phyloP scores from a whole-genome alignment of 2,329 filamentous ascomycete genomes.

The Microthyrium microscopicum region DNA sequence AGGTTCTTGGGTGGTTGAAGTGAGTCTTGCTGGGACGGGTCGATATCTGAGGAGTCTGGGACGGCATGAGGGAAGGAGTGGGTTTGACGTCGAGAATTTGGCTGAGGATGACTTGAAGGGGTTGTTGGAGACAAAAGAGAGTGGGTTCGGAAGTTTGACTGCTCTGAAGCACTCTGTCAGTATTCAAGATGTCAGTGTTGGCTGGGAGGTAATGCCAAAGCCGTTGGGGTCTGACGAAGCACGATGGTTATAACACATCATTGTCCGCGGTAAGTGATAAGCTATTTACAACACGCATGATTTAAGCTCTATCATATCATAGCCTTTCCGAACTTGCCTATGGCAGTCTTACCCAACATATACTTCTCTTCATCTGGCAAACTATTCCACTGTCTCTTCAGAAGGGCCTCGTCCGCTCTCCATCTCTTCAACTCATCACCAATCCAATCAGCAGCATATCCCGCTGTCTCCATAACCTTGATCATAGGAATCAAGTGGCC shows the following conservation, averaged over 20 bases:
- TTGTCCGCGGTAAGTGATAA: no score
- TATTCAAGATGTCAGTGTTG: slow-evolving; percentile 28
- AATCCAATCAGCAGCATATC: slow-evolving; percentile 25
- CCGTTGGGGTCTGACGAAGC: slow-evolving; percentile 30
- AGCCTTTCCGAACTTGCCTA: no score
- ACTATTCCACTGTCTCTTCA: slow-evolving; percentile 13
- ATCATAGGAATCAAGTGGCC: slow-evolving; percentile 83
- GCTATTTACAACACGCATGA: no score
- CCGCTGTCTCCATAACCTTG: slow-evolving; percentile 48
- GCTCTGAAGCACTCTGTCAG: slow-evolving; percentile 32
- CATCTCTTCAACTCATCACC: slow-evolving; percentile 21
- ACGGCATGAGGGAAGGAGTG: slow-evolving; percentile 27
- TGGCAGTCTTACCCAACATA: slow-evolving; percentile 11
- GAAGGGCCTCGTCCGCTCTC: slow-evolving; percentile 13
- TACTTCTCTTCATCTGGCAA: slow-evolving; percentile 14
- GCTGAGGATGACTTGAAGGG: slow-evolving; percentile 16
- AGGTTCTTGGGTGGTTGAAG: slow-evolving; percentile 34
- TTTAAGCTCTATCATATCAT: no score
- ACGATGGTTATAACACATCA: slow-evolving; percentile 18
- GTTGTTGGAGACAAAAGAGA: slow-evolving; percentile 29
- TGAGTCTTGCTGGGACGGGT: slow-evolving; percentile 38
- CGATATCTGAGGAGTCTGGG: slow-evolving; percentile 40
- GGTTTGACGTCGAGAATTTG: slow-evolving; percentile 26
- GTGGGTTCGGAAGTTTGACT: slow-evolving; percentile 29
- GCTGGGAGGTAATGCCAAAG: slow-evolving; percentile 37